phyloP scores from a whole-genome alignment of 2,329 filamentous ascomycete genomes.

The Microsporum canis region DNA sequence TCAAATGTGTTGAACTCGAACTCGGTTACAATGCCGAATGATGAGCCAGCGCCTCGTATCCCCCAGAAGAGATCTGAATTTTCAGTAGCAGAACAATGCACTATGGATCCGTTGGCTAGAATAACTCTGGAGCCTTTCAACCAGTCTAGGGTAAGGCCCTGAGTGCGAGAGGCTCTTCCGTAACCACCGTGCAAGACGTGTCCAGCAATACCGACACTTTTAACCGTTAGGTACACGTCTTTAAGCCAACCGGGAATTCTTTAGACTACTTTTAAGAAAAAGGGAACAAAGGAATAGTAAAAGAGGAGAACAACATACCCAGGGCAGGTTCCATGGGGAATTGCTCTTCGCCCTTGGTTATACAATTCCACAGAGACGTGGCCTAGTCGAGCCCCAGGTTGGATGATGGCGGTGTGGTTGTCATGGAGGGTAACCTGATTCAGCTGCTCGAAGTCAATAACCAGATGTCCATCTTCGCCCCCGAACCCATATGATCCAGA shows the following conservation, averaged over 20 bases:
- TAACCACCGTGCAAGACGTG: slow-evolving; percentile 20
- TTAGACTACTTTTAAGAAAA: neutral
- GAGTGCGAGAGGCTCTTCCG: slow-evolving; percentile 31
- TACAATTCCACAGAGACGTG: slow-evolving; percentile 18
- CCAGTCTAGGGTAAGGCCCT: slow-evolving; percentile 41
- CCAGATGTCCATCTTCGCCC: slow-evolving; percentile 17
- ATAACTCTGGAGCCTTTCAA: slow-evolving; percentile 39
- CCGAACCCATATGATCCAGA: slow-evolving; percentile 29
- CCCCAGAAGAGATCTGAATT: slow-evolving; percentile 42
- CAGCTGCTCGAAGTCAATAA: slow-evolving; percentile 19
- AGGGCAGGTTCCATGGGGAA: slow-evolving; percentile 21
- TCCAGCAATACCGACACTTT: slow-evolving; percentile 20
- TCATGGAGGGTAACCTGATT: slow-evolving; percentile 15
- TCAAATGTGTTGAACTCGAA: slow-evolving; percentile 29
- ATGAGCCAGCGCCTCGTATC: slow-evolving; percentile 42
- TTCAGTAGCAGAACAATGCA: slow-evolving; percentile 25
- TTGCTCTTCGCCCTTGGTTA: slow-evolving; percentile 15
- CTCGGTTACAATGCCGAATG: slow-evolving; percentile 43
- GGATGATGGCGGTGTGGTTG: slow-evolving; percentile 17
- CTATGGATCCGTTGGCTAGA: slow-evolving; percentile 34
- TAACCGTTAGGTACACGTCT: neutral
- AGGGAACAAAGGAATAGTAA: neutral
- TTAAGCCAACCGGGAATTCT: neutral
- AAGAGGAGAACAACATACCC: neutral
- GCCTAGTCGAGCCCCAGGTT: slow-evolving; percentile 18